Conservation (phyloP, 2,329 filamentous ascomycete species). For the Fusarium kyushuense region DNA sequence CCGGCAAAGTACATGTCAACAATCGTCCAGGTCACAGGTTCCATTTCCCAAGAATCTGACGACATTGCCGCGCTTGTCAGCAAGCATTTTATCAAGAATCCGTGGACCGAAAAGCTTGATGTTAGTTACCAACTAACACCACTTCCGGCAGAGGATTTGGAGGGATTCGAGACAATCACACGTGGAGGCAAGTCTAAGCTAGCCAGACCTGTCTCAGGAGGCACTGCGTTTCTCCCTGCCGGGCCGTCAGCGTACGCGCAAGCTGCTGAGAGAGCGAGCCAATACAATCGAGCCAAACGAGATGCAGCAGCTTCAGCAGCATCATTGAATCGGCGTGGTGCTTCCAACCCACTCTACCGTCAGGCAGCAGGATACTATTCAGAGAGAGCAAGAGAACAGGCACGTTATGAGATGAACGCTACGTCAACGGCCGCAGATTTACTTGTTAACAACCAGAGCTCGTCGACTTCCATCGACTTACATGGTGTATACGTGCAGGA, state of each 20-base stretch:
- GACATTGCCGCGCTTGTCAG: slow-evolving; percentile 59
- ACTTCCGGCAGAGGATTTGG: slow-evolving; percentile 51
- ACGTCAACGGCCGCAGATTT: slow-evolving; percentile 76
- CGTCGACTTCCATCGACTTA: slow-evolving; percentile 73
- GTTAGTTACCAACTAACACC: slow-evolving; percentile 57
- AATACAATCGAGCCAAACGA: slow-evolving; percentile 49
- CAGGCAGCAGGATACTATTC: slow-evolving; percentile 83
- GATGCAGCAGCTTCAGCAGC: slow-evolving; percentile 55
- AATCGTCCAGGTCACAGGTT: slow-evolving; percentile 56
- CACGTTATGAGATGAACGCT: slow-evolving; percentile 67
- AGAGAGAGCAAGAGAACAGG: slow-evolving; percentile 74
- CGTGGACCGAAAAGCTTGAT: slow-evolving; percentile 53
- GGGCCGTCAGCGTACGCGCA: slow-evolving; percentile 44
- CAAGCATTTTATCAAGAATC: slow-evolving; percentile 57
- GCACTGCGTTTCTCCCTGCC: slow-evolving; percentile 3
- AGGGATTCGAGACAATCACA: slow-evolving; percentile 41
- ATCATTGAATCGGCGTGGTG: slow-evolving; percentile 61
- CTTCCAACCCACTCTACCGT: slow-evolving; percentile 78
- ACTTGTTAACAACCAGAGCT: slow-evolving; percentile 76
- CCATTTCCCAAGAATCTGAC: slow-evolving; percentile 51
- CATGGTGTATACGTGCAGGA: slow-evolving; percentile 87
- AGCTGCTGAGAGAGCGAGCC: slow-evolving; percentile 47
- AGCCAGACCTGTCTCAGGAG: slow-evolving; percentile 9
- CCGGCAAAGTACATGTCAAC: slow-evolving; percentile 59
- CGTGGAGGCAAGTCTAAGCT: slow-evolving; percentile 28